Evolutionary conservation across 2,329 filamentous ascomycete genomes (phyloP), one percentile per base, ranked within the genome.

Genomic region (Ilyonectria sp.): DNA sequence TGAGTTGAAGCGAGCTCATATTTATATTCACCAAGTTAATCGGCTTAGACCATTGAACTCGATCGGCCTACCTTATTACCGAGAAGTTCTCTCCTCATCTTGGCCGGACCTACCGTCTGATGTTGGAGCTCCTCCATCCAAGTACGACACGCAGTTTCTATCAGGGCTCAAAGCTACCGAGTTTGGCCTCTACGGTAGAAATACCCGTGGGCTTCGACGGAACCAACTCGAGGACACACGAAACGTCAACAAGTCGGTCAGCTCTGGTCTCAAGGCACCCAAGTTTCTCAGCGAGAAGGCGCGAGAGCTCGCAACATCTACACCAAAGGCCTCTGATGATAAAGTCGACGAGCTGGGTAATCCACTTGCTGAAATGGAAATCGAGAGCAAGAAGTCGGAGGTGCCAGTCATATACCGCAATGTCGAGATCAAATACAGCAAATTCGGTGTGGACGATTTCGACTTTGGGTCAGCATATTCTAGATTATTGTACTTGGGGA

Each of bases 381-480:
- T 95, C 4, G 91, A 93, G 69, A 92, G 92, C 70, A 89, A 92
- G 63, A 93, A 94, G 70, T 90, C 92, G 46, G 94, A 97, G 63
- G 92, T 96, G 5, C 93, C 95, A 23, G 89, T 93, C 9, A 94
- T 96, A 84, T 99, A 99, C 80, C 91, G 93, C 71, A 95, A 94
- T 75, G 93, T 98, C 11, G 95, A 98, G 80, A 99, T 99, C 83
- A 98, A 98, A 79, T 99, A 98, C 84, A 98, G 95, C 86, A 97
- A 94, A 78, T 99, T 98, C 80, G 96, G 96, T 21, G 94, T 99
- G n/a, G 95, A 98, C 76, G 97, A 99, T 80, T 99, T 99, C 79
- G 96, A 99, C 80, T 99, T 99, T 82, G 92, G 93, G 91, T 94
- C 11, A 46, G 31, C 21, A n/a, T 29, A 65, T 69, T 54, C 11